Base-by-base conservation (phyloP, 192 early-diverging fungal genomes). In the Funneliformis geosporum region DNA sequence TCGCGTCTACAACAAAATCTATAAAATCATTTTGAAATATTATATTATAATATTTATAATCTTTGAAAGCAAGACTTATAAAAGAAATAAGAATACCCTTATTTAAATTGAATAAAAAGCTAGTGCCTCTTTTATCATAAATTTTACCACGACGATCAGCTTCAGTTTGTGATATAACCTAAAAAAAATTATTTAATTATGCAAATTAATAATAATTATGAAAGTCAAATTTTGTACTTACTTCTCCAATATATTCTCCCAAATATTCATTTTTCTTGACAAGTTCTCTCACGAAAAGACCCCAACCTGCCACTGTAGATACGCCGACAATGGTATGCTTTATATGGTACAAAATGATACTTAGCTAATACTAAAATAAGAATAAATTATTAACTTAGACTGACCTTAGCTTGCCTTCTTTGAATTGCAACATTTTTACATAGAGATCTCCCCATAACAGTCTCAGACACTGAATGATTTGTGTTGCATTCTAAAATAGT, bases 51-150 rank as follows among this genome's bases (percentile, higher is more conserved):
- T n/a, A n/a, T n/a, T n/a, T n/a, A n/a, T n/a, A n/a, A n/a, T n/a
- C n/a, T n/a, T n/a, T n/a, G n/a, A n/a, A n/a, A n/a, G n/a, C n/a
- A n/a, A n/a, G n/a, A n/a, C 18, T 55, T 8, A 55, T 27, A 25
- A 23, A 76, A 76, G 2, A 39, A 62, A 60, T n/a, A 11, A 65
- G 8, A 9, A 60, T n/a, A 79, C 77, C 77, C 42, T 69, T 79
- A 60, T 79, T 69, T 46, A 79, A 60, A 60, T 79, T 79, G 33
- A 79, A 79, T 27, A 79, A 79, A 60, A 79, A 79, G 25, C 77
- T 79, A 8, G 38, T 69, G 1, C 77, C 47, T 38, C 66, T 46
- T 28, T 79, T 79, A 40, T 79, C 77, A 39, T 79, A 79, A 21
- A 79, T 70, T 60, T 69, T 69, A 21, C 77, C 77, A 38, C 66